These are phyloP conservation scores for Aschersonia sp. DNA, from an alignment of 2,329 filamentous ascomycete genomes.

Conservation along the genomic window DNA sequence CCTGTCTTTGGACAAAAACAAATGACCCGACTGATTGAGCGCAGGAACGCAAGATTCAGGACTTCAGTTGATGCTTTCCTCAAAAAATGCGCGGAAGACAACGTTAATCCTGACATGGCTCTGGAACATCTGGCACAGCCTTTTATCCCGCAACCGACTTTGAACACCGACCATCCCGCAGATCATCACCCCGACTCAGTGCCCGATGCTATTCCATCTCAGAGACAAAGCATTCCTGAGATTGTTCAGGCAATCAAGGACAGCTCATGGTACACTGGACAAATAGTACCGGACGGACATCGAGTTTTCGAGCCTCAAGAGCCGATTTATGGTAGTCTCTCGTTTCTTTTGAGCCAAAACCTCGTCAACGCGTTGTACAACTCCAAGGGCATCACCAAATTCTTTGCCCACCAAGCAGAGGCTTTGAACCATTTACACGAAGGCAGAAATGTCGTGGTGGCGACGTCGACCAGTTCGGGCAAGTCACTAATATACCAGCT, in stretches of 20 bases:
- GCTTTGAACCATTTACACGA: slow-evolving; percentile 79
- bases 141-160: slow-evolving; percentile 48
- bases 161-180: slow-evolving; percentile 16
- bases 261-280: slow-evolving; percentile 76
- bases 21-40: slow-evolving; percentile 79
- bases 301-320: slow-evolving; percentile 79
- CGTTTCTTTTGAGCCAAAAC: slow-evolving; percentile 76
- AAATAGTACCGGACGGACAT: slow-evolving; percentile 89
- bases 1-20: slow-evolving; percentile 88
- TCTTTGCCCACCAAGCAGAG: slow-evolving; percentile 87
- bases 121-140: slow-evolving; percentile 43
- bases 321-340: slow-evolving; percentile 67
- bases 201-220: slow-evolving; percentile 61
- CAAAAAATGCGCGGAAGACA: slow-evolving; percentile 52
- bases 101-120: slow-evolving; percentile 50
- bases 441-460: slow-evolving; percentile 78
- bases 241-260: slow-evolving; percentile 76
- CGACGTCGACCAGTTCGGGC: slow-evolving; percentile 90
- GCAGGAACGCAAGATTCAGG: slow-evolving; percentile 71
- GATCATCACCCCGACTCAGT: slow-evolving; percentile 28
- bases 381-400: slow-evolving; percentile 66
- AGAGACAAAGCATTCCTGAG: slow-evolving; percentile 66
- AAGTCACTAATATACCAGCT: slow-evolving; percentile 98
- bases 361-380: slow-evolving; percentile 96
- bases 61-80: slow-evolving; percentile 67